Base-by-base conservation (phyloP, 495 filamentous ascomycete species). In the Cenococcum geophilum region DNA sequence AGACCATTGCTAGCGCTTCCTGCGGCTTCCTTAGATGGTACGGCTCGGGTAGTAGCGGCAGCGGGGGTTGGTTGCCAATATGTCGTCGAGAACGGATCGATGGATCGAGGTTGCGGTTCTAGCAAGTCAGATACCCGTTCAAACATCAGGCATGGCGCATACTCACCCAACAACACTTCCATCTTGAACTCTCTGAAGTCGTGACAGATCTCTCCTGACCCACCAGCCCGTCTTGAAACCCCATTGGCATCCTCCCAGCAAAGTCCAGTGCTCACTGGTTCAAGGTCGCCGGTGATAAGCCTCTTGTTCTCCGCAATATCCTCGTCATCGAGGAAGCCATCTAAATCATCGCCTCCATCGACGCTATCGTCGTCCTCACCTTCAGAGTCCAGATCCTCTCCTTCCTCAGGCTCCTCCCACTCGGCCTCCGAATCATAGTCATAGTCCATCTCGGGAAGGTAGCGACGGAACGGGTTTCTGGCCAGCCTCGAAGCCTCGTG, bases 391-490 rank as follows among this genome's bases (percentile, higher is more conserved):
- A 89, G 72, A 47, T 91, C 86, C 66, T 91, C 89, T 53, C 86
- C 89, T 68, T 93, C 89, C 55, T 88, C 88, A 1, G 84, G 82
- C 66, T 87, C 85, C 63, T 90, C 87, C 90, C 93, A 98, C 74
- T 97, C 95, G 0, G 87, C 92, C 71, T 99, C 93, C 0, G 92
- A 97, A 68, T 97, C 93, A 67, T 97, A 96, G 62, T 93, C 91
- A 71, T 99, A 97, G 68, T 95, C 78, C n/a, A 84, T 79, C 3
- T 86, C 79, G 3, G 87, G 84, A 6, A 93, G 65, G 9, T 70
- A 74, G 45, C 80, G 82, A 32, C 78, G 70, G 55, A 84, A 83
- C 0, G 93, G 91, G 37, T 86, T 89, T 3, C 87, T 80, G n/a
- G 85, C 83, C 4, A 95, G 68, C 59, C 76, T 84, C 10, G 70